Evolutionary conservation across 2,329 filamentous ascomycete species (phyloP), one percentile per base, ranked within the genome.

Genomic region (Penicillium hesseltinei): DNA sequence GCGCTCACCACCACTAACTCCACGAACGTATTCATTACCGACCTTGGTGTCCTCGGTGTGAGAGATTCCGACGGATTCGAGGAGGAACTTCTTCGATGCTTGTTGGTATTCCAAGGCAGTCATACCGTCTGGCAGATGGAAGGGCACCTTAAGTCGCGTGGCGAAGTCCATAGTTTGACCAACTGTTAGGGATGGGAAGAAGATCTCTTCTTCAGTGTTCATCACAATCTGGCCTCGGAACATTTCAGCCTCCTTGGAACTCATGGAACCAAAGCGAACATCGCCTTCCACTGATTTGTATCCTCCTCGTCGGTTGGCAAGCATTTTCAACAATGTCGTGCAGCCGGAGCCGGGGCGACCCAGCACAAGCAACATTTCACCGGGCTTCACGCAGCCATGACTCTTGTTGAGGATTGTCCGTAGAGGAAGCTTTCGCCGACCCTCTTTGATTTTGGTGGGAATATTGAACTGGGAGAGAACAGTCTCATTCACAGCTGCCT

Each of bases 311-410:
- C 83, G 81, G 65, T 91, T 91, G 50, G 86, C 80, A 5, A 91
- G 78, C 64, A 88, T 79, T 65, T 88, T 91, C 45, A 92, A 77
- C 17, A 91, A 78, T 0, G 88, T 88, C 0, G 88, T 89, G 69
- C 88, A 91, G 35, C 88, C 88, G 3, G 85, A 80, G 0, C 87
- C 88, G 0, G 88, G 88, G 1, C 87, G 80, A 3, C 88, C 88
- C 0, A 90, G 77, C 0, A 90, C 87, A 0, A 90, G 75, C 1
- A 89, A 73, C 88, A 90, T 89, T 72, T 90, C 87, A 21, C 87
- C 88, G 0, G 88, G 87, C 69, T 87, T 86, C 50, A 91, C 84
- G 62, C 86, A 89, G 11, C 88, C 88, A 68, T 86, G 83, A 56
- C 82, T 84, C 64, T 84, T 80, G 52, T 88, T 81, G 23, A 91